Evolutionary conservation across 2,329 filamentous ascomycete species (phyloP).

Genomic region (Penicillium sp.): DNA sequence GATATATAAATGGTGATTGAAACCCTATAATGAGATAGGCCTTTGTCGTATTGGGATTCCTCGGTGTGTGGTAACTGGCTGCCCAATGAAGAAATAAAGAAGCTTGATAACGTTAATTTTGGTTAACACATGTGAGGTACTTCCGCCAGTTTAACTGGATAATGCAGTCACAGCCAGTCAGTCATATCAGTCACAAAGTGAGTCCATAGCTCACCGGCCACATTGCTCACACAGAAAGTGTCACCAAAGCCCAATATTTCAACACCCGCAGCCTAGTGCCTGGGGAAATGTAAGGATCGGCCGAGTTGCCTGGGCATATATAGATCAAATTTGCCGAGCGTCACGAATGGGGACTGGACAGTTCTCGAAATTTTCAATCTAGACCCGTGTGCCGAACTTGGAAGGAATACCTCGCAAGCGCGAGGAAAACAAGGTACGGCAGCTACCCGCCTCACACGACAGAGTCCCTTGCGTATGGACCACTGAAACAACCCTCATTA

Average conservation of each 20-base stretch:
- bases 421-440: constrained; percentile 57
- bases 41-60: not conserved
- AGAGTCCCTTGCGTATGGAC: constrained; percentile 6
- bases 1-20: not conserved
- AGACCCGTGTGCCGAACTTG: constrained; percentile 68
- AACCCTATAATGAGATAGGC: not conserved
- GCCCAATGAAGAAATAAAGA: not conserved
- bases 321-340: constrained; percentile 51
- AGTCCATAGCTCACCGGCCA: constrained; percentile 67
- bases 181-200: constrained; percentile 12
- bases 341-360: constrained; percentile 60
- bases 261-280: not conserved
- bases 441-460: constrained; percentile 21
- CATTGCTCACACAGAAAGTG: constrained; percentile 48
- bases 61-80: not conserved
- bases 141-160: constrained; percentile 23
- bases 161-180: constrained; percentile 25
- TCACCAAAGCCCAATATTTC: not conserved
- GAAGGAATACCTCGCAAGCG: constrained; percentile 66
- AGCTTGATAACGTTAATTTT: not conserved
- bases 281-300: constrained; percentile 2
- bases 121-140: not conserved
- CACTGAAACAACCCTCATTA: constrained; percentile 33
- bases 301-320: constrained; percentile 54
- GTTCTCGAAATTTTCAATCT: constrained; percentile 66